Evolutionary conservation across 768 basidiomycete species (phyloP).

Genomic region (Podaxis mareebaensis): DNA sequence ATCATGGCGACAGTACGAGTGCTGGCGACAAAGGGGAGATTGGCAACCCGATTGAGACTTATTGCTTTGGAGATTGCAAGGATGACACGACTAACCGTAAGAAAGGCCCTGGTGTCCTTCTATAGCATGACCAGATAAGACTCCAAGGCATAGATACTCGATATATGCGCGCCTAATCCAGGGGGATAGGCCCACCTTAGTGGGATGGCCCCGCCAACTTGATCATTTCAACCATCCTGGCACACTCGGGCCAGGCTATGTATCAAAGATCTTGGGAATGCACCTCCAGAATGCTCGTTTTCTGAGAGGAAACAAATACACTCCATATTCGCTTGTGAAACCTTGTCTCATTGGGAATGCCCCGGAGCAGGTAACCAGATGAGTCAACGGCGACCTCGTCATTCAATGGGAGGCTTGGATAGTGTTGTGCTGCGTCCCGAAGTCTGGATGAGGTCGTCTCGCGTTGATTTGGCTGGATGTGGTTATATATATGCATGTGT

Average conservation of each 20-base stretch:
- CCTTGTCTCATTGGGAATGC: conserved; percentile 17
- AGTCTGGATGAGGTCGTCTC: conserved; percentile 22
- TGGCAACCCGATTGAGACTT: conserved; percentile 18
- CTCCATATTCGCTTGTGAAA: conserved; percentile 15
- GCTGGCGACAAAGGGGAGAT: conserved; percentile 11
- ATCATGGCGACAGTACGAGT: conserved; percentile 10
- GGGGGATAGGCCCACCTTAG: background rate
- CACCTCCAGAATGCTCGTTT: conserved; percentile 19
- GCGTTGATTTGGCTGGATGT: conserved; percentile 16
- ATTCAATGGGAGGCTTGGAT: conserved; percentile 20
- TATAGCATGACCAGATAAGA: conserved; percentile 25
- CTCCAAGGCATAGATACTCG: conserved; percentile 5
- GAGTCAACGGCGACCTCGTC: conserved; percentile 14
- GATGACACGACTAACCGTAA: conserved; percentile 28
- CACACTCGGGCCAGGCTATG: conserved; percentile 21
- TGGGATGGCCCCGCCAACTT: too few relatives aligned
- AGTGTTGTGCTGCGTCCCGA: conserved; percentile 29
- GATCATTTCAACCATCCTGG: too few relatives aligned
- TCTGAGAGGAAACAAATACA: conserved; percentile 10
- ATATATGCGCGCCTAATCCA: background rate
- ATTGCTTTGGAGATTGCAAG: conserved; percentile 20
- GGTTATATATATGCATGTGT: background rate
- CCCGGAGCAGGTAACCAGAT: conserved; percentile 19
- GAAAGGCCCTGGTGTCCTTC: conserved; percentile 28
- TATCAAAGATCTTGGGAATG: conserved; percentile 25